Base-by-base conservation (phyloP, 2,329 filamentous ascomycete species). In the Fusarium odoratissimum region DNA sequence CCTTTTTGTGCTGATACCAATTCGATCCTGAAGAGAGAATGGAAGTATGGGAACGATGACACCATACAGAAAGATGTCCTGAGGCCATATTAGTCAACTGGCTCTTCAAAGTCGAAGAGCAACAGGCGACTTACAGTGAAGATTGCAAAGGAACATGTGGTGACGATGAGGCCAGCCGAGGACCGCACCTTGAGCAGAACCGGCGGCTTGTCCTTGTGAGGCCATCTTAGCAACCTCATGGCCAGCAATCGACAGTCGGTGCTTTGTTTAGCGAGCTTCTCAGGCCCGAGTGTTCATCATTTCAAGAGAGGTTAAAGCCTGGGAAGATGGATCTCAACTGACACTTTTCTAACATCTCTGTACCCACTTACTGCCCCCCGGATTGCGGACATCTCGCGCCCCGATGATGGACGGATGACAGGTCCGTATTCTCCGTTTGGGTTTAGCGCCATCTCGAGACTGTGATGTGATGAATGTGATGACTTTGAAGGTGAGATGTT, bases 21-120 rank as follows among this genome's bases (percentile, higher is more conserved):
- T 69, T 21, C 77, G 74, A n/a, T 66, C 64, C 17, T 73, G 51
- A 14, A 82, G 74, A 14, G 78, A 76, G 60, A 80, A 81, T 19
- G 80, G 80, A 51, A 81, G 64, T 17, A 82, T 72, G 5, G 80
- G 80, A 14, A 81, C 79, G 52, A 82, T 76, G 51, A 82, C 80
- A 30, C 76, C 78, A 46, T 81, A 82, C 12, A 81, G 63, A 46
- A 82, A 82, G 54, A 82, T 77, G 46, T 82, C 80, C 80, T 82
- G 54, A 23, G 5, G n/a, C n/a, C n/a, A 31, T 28, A 13, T 73
- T 46, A 72, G 55, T 37, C 28, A 10, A 19, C 13, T 38, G 31
- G 9, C 25, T 16, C 21, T 23, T 10, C 16, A n/a, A 21, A 14
- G 12, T 37, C 16, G 23, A n/a, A 48, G 45, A 49, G 23, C 9